Base-by-base conservation (phyloP, 2,329 filamentous ascomycete genomes). In the Ilyonectria robusta region DNA sequence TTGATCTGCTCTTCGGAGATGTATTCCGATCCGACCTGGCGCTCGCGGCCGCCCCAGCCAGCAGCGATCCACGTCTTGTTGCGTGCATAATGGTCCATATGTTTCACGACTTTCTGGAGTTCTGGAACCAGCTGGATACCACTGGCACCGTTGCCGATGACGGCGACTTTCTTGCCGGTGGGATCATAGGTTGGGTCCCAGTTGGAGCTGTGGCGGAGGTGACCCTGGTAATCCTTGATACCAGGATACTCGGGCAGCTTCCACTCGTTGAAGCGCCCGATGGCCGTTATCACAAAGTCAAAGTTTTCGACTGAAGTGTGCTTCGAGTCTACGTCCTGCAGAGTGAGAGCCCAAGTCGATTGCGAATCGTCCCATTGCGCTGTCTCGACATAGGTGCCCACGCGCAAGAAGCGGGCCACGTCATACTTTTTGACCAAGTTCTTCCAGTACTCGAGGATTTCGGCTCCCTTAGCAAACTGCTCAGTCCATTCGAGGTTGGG, bases 401-500 rank as follows among this genome's bases (percentile, higher is more conserved):
- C 3, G 21, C 21, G 21, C 21, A 21, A 21, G 21, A 21, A 21
- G 21, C 21, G 21, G 21, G 21, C 79, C 0, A 93, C 86, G 62
- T 89, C 83, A 75, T 92, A 86, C 72, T 93, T 91, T 15, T 81
- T 81, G 0, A 90, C 89, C 4, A 92, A 77, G 0, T 78, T 77
- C 70, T 91, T 84, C 88, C 89, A 90, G 75, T 94, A 94, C 11
- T 87, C 83, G 9, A 84, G 80, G 62, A 94, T 93, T 75, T 94
- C 92, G 3, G 81, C 76, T 0, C 91, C 91, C 53, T 87, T 86
- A 0, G 91, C 88, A 74, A 92, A 93, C 66, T 90, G 84, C 71
- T 92, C 88, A 0, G 85, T 85, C 92, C 92, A 94, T 69, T 92
- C 83, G 0, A 85, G 86, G 63, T 93, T 93, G 0, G 90, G 90